Evolutionary conservation across 768 basidiomycete genomes (phyloP), one percentile per base, ranked within the genome.

Genomic region (Amanita subjunquillea): DNA sequence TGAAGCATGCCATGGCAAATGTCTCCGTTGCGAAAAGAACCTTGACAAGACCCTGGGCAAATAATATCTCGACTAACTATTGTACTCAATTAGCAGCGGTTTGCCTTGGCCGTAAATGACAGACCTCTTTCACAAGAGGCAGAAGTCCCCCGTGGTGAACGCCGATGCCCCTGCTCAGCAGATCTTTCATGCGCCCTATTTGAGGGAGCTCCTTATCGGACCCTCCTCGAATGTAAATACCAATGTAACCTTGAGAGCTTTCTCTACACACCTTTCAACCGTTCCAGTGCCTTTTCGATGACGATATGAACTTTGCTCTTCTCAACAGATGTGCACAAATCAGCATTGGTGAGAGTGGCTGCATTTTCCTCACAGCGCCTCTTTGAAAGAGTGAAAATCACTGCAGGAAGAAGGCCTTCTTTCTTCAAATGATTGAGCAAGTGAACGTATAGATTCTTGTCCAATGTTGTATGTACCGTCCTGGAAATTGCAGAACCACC

Each of bases 1-100:
- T 17, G 42, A 50, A n/a, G 62, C 73, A 53, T 52, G 92, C 94
- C 95, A 99, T 98, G 0, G 95, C 95, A 65, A 99, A 99, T 0
- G 96, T 99, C 69, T 99, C 96, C 4, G 96, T 99, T 1, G 96
- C 96, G 64, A 99, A 99, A 6, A 99, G 71, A 20, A 96, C 82
- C 67, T 97, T 98, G 55, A 99, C 94, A 47, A 98, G 71, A 15
- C 96, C 96, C 41, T 92, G 82, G 7, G 93, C 89, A 65, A 99
- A 99, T 15, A 99, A 74, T 39, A 98, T 87, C 66, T 99, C 96
- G 6, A 98, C 94, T 20, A 97, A 83, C 89, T 96, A 54, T 34
- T 57, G 42, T 13, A 22, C 15, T 54, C 5, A 48, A 15, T 60
- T 12, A 59, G 51, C 58, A 6, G 57, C 30, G 20, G 29, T 36